phyloP scores from a whole-genome alignment of 1,284 basidiomycete species.

The Irpex rosettiformis region DNA sequence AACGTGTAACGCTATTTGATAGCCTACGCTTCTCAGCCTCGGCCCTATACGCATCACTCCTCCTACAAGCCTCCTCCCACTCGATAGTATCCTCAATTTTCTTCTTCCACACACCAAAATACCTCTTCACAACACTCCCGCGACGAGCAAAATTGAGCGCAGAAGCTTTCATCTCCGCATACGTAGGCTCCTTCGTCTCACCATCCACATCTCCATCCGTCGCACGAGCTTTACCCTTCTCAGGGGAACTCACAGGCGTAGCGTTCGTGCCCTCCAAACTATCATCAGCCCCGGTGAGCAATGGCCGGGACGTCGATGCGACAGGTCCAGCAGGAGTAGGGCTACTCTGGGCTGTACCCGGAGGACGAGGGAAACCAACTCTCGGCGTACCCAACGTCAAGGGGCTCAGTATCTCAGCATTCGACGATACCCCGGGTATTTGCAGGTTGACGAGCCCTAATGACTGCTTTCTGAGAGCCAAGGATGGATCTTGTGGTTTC shows the following conservation, averaged over 20 bases:
- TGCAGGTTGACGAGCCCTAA: constrained; percentile 26
- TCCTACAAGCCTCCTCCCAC: constrained; percentile 56
- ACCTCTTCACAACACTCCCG: constrained; percentile 28
- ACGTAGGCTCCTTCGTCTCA: constrained; percentile 18
- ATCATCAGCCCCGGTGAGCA: no score
- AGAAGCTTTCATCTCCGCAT: constrained; percentile 17
- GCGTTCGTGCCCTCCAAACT: constrained; percentile 1
- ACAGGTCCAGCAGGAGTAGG: no score
- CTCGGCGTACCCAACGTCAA: constrained; percentile 21
- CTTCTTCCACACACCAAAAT: constrained; percentile 43
- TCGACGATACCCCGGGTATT: constrained; percentile 17
- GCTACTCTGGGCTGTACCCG: constrained; percentile 8
- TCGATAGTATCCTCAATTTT: constrained; percentile 40
- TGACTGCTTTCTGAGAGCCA: constrained; percentile 23
- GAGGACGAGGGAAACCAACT: no score
- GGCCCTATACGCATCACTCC: constrained; percentile 56
- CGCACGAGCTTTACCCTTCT: constrained; percentile 4
- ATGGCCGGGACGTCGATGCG: no score
- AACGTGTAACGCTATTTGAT: constrained; percentile 28
- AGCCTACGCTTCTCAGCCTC: constrained; percentile 41
- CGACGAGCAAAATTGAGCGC: constrained; percentile 14
- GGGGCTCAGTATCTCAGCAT: constrained; percentile 30
- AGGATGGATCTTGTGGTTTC: no score
- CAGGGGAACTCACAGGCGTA: constrained; percentile 5
- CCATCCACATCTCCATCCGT: constrained; percentile 27